phyloP scores from a whole-genome alignment of 441 rosid species.

The Isatis lusitanica region DNA sequence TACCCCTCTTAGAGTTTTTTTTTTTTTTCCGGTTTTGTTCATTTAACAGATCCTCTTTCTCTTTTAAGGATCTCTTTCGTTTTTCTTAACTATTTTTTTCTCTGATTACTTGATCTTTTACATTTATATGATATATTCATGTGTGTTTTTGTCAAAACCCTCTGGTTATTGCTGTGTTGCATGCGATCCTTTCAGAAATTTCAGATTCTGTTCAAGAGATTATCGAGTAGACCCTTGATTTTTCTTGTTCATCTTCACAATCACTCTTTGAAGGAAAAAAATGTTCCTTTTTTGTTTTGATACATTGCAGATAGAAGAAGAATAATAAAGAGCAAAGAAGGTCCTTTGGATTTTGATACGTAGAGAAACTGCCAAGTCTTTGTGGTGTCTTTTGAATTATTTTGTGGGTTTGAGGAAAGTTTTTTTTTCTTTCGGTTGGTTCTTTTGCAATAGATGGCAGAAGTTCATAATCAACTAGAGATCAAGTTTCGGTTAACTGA shows the following conservation, averaged over 20 bases:
- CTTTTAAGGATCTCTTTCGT: not conserved
- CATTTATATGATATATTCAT: not conserved
- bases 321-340: slow-evolving; percentile 12
- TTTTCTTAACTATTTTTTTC: not conserved
- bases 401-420: slow-evolving; percentile 25
- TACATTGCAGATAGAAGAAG: slow-evolving; percentile 26
- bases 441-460: slow-evolving; percentile 51
- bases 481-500: slow-evolving; percentile 89
- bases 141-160: not conserved
- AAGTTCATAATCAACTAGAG: slow-evolving; percentile 79
- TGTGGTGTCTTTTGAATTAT: slow-evolving; percentile 7
- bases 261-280: not conserved
- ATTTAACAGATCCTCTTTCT: slow-evolving; percentile 15
- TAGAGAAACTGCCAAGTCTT: slow-evolving; percentile 25
- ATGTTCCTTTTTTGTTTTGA: not conserved
- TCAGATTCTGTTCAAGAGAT: not conserved
- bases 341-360: slow-evolving; percentile 28
- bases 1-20: not conserved
- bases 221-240: not conserved
- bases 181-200: slow-evolving; percentile 24
- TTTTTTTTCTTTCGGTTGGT: slow-evolving; percentile 19
- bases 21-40: not conserved
- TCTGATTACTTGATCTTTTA: not conserved
- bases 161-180: slow-evolving; percentile 22
- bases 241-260: not conserved